Evolutionary conservation across 2,329 filamentous ascomycete species (phyloP).

Genomic region (Claviceps quebecensis): DNA sequence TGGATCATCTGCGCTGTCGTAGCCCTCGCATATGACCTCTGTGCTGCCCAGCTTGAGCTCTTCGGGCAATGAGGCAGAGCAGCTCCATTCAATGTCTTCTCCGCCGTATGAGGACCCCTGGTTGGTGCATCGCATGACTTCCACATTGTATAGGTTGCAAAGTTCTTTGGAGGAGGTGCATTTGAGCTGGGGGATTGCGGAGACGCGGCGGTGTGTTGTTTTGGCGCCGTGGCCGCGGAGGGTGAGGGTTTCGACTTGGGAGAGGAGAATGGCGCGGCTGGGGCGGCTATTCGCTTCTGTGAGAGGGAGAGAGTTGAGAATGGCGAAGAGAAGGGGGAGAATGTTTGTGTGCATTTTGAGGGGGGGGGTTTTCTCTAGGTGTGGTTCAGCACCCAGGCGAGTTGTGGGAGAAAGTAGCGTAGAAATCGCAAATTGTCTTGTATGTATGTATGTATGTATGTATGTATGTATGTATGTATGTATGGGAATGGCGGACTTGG

Average conservation of each 20-base stretch:
- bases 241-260: conserved; percentile 61
- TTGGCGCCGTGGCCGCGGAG: conserved; percentile 48
- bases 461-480: too few relatives aligned
- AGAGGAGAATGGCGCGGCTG: conserved; percentile 42
- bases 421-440: too few relatives aligned
- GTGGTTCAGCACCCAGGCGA: too few relatives aligned
- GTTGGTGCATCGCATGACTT: conserved; percentile 83
- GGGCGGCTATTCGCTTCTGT: conserved; percentile 18
- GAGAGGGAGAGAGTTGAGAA: conserved; percentile 14
- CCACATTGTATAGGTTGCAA: conserved; percentile 57
- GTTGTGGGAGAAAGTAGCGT: too few relatives aligned
- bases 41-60: conserved; percentile 64
- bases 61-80: conserved; percentile 47
- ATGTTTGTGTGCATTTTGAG: conserved; percentile 15
- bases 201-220: conserved; percentile 63
- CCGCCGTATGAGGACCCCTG: conserved; percentile 63
- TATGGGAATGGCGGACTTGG: too few relatives aligned
- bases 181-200: conserved; percentile 62
- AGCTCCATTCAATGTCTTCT: conserved; percentile 86
- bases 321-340: conserved; percentile 8
- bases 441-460: too few relatives aligned
- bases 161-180: conserved; percentile 55
- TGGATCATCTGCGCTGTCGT: conserved; percentile 58
- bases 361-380: background rate
- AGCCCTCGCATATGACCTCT: conserved; percentile 88